Base-by-base conservation (phyloP, 2,329 filamentous ascomycete genomes). In the Fusarium piperis region DNA sequence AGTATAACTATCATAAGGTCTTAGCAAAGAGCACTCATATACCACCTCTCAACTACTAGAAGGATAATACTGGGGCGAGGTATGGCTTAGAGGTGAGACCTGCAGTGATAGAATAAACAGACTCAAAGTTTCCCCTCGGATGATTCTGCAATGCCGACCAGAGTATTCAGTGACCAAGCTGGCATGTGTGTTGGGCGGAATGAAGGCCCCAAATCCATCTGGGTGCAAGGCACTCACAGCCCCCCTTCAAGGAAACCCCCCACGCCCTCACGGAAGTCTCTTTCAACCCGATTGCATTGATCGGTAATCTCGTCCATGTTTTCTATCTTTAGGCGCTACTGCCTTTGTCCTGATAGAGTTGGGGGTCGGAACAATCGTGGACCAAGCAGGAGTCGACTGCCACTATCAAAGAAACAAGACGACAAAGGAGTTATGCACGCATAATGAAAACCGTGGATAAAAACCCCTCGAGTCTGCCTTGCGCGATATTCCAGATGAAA, bases 251-350 rank as follows among this genome's bases (percentile, higher is more conserved):
- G 28, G 41, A 46, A 23, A 28, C 1, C 16, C 6, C 18, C 13
- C 10, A 20, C 23, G 7, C 20, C n/a, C n/a, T 18, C 38, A 16
- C 4, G 3, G 23, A 46, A 46, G 23, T 26, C 9, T 28, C 41
- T 48, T 48, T 48, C 9, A 48, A 28, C 44, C 12, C 6, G 6
- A n/a, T n/a, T 9, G 1, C 6, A 28, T 23, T 7, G 41, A n/a
- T 16, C 13, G 0, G 8, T 16, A 6, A 30, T 13, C 11, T 9
- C 8, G 6, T 16, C 0, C 10, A 9, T 18, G 3, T 18, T 30
- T 30, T 30, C 11, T 44, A 7, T 15, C 8, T 8, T 44, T 15
- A 15, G 20, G 7, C 15, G 20, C 3, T 2, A 12, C 3, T 23
- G 10, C 23, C 44, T 48, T 48, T 48, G 26, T 30, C 18, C 10